Evolutionary conservation across 306 rosid genomes (phyloP).

Genomic region (Urtica urens): DNA sequence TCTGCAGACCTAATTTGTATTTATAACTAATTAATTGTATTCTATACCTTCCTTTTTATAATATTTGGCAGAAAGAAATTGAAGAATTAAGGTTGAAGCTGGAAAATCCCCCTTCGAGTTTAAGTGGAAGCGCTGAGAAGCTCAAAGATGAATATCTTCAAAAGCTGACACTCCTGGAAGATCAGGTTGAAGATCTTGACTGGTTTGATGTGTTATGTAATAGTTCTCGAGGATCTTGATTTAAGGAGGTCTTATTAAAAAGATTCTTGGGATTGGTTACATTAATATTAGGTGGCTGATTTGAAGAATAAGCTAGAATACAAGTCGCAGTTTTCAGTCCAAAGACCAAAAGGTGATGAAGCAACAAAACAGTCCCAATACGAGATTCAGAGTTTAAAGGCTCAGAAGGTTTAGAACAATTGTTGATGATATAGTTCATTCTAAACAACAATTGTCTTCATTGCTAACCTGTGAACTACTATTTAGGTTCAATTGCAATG

Average conservation of each 20-base stretch:
- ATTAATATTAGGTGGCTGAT: conserved; percentile 43
- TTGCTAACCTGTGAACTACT: conserved; percentile 1
- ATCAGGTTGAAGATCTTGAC: conserved; percentile 51
- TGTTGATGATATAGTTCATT: neutral
- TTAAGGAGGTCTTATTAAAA: too few species aligned
- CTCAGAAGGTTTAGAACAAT: conserved; percentile 57
- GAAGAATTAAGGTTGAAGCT: conserved; percentile 44
- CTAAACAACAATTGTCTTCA: neutral
- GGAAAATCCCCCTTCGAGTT: conserved; percentile 31
- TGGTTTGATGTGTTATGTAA: neutral
- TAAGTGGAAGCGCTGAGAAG: conserved; percentile 43
- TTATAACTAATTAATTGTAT: conserved; percentile 4
- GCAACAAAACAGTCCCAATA: conserved; percentile 44
- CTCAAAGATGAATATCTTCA: conserved; percentile 69
- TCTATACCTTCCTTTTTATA: conserved; percentile 13
- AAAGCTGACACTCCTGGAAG: conserved; percentile 69
- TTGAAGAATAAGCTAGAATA: conserved; percentile 60
- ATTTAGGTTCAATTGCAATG: conserved; percentile 84
- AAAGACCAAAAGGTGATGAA: conserved; percentile 46
- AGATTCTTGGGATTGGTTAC: neutral
- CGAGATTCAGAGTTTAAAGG: conserved; percentile 73
- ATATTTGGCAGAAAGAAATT: conserved; percentile 51
- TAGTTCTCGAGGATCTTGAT: too few species aligned
- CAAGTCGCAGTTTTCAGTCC: conserved; percentile 71
- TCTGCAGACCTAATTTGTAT: too few species aligned